A percentile compares a stretch with the other conserved stretches of the same genome.
These are phyloP conservation scores for Cytospora mali DNA, from an alignment of 2,329 filamentous ascomycete species.

Conservation along the genomic window DNA sequence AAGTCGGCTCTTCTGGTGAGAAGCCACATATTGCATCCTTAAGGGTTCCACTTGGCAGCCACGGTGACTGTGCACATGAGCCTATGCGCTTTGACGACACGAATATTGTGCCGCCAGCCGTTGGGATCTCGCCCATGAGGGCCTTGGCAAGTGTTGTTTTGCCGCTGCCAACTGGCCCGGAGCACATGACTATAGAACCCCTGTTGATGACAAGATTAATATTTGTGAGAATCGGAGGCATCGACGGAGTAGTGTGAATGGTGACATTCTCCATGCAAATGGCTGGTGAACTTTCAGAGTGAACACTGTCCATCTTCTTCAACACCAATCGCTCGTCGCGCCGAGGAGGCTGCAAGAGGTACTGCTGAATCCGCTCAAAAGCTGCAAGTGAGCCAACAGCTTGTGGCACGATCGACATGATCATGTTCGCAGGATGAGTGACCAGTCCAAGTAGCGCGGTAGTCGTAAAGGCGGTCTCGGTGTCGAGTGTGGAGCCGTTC, in stretches of 20 bases:
- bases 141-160: slow-evolving; percentile 32
- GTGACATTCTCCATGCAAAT: neutral
- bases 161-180: slow-evolving; percentile 32
- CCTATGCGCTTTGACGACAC: slow-evolving; percentile 17
- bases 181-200: slow-evolving; percentile 4
- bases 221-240: neutral
- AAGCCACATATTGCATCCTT: slow-evolving; percentile 29
- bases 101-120: slow-evolving; percentile 21
- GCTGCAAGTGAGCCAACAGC: slow-evolving; percentile 37
- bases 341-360: slow-evolving; percentile 28
- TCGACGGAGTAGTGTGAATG: neutral
- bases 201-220: neutral
- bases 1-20: slow-evolving; percentile 23
- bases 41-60: slow-evolving; percentile 31
- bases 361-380: slow-evolving; percentile 43
- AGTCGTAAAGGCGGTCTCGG: slow-evolving; percentile 43
- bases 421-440: slow-evolving; percentile 46
- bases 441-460: slow-evolving; percentile 41
- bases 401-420: slow-evolving; percentile 44
- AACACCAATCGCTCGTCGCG: slow-evolving; percentile 7
- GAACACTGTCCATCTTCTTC: neutral
- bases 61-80: slow-evolving; percentile 32
- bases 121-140: slow-evolving; percentile 30
- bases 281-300: neutral
- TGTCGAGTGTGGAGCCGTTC: slow-evolving; percentile 34